These are phyloP conservation scores for Wickerhamiella alocasiicola DNA, from an alignment of 805 yeast genomes.

Conservation along the genomic window DNA sequence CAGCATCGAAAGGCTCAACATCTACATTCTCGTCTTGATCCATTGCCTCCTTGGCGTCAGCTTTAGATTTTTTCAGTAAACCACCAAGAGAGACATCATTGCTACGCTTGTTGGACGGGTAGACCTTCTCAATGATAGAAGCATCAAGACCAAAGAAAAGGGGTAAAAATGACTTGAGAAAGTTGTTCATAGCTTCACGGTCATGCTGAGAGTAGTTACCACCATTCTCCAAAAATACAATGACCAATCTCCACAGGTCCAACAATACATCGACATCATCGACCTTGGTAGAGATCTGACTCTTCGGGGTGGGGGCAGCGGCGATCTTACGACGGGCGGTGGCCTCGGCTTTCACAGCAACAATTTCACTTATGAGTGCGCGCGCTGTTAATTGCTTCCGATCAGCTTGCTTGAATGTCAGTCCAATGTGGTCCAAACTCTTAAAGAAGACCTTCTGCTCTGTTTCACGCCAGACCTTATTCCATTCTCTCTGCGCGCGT, in stretches of 20 bases:
- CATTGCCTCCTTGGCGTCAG: conserved; percentile 9
- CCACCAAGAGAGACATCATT: conserved; percentile 35
- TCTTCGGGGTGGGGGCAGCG: conserved; percentile 74
- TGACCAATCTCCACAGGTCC: conserved; percentile 60
- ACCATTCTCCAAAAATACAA: conserved; percentile 51
- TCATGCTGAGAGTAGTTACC: conserved; percentile 71
- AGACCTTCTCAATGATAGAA: conserved; percentile 17
- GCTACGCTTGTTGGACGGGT: conserved; percentile 15
- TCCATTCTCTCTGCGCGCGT: conserved; percentile 96
- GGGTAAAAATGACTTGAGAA: conserved; percentile 56
- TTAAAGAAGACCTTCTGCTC: conserved; percentile 91
- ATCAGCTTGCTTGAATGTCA: conserved; percentile 94
- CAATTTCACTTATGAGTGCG: conserved; percentile 79
- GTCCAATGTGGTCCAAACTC: conserved; percentile 87
- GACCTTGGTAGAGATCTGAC: conserved; percentile 51
- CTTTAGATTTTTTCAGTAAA: conserved; percentile 33
- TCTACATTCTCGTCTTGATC: conserved; percentile 7
- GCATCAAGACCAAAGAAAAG: conserved; percentile 46
- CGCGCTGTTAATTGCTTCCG: conserved; percentile 83
- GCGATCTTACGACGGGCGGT: conserved; percentile 77
- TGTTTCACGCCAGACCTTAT: conserved; percentile 96
- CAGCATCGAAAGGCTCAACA: conserved; percentile 9
- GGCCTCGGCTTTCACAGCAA: conserved; percentile 86
- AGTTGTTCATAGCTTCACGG: conserved; percentile 60
- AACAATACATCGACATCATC: conserved; percentile 53